Conservation (phyloP, 1,284 basidiomycete species). For the Austroboletus novae-zelandiae region DNA sequence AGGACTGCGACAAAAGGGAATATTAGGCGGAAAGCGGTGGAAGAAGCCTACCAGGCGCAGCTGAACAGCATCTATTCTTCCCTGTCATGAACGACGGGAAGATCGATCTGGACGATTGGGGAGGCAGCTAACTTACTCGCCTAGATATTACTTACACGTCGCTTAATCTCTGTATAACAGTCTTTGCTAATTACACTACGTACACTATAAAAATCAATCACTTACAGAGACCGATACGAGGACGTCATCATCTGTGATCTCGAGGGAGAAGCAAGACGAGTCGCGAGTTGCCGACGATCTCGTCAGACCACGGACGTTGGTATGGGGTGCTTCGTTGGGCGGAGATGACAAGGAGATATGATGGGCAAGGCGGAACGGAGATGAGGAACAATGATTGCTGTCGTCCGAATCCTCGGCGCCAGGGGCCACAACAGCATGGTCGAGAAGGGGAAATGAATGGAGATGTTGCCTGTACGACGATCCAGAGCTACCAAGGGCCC, state of each 20-base stretch:
- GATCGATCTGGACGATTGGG: not conserved
- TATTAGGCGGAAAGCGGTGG: slow-evolving; percentile 61
- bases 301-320: slow-evolving; percentile 30
- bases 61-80: slow-evolving; percentile 52
- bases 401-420: slow-evolving; percentile 13
- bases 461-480: slow-evolving; percentile 54
- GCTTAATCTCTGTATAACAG: slow-evolving; percentile 9
- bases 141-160: slow-evolving; percentile 9
- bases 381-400: slow-evolving; percentile 14
- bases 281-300: slow-evolving; percentile 29
- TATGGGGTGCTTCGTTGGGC: slow-evolving; percentile 27
- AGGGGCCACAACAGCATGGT: slow-evolving; percentile 15
- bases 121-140: slow-evolving; percentile 11
- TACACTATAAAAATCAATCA: slow-evolving; percentile 6
- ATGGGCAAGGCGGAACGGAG: slow-evolving; percentile 38
- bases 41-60: slow-evolving; percentile 49
- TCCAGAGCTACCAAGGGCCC: slow-evolving; percentile 48
- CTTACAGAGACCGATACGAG: slow-evolving; percentile 9
- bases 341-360: slow-evolving; percentile 43
- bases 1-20: slow-evolving; percentile 70
- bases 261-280: slow-evolving; percentile 19
- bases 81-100: slow-evolving; percentile 15
- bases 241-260: slow-evolving; percentile 23
- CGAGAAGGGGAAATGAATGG: slow-evolving; percentile 40
- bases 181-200: slow-evolving; percentile 20